Conservation (phyloP, 2,329 filamentous ascomycete species). For the Paraphaeosphaeria minitans region DNA sequence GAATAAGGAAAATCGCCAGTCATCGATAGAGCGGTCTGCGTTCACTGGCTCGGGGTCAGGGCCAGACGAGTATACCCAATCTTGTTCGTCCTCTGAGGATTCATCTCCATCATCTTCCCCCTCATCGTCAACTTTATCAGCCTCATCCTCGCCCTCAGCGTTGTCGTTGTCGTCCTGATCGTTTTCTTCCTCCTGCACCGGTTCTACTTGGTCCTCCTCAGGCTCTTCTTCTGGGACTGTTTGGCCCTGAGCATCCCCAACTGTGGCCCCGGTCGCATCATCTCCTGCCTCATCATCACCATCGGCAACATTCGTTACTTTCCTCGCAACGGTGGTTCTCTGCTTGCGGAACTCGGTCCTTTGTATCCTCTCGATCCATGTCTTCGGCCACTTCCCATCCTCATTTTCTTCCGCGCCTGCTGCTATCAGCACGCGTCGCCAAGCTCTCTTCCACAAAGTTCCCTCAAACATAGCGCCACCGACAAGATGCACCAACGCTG, state of each 20-base stretch:
- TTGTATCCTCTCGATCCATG: background rate
- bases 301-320: background rate
- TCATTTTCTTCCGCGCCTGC: background rate
- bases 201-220: background rate
- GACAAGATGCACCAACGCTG: constrained; percentile 1
- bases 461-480: constrained; percentile 2
- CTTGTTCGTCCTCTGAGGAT: background rate
- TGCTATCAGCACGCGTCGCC: constrained; percentile 4
- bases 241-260: background rate
- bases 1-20: constrained; percentile 6
- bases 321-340: background rate
- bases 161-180: background rate
- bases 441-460: constrained; percentile 4
- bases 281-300: background rate
- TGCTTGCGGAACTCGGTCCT: background rate
- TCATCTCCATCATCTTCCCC: background rate
- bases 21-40: background rate
- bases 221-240: background rate
- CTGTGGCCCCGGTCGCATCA: background rate
- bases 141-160: background rate
- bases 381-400: constrained; percentile 1
- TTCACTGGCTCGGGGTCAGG: background rate
- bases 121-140: background rate
- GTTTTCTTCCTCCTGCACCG: background rate
- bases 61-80: background rate